phyloP scores from a whole-genome alignment of 1,284 basidiomycete species.

The Rhizoctonia solani region DNA sequence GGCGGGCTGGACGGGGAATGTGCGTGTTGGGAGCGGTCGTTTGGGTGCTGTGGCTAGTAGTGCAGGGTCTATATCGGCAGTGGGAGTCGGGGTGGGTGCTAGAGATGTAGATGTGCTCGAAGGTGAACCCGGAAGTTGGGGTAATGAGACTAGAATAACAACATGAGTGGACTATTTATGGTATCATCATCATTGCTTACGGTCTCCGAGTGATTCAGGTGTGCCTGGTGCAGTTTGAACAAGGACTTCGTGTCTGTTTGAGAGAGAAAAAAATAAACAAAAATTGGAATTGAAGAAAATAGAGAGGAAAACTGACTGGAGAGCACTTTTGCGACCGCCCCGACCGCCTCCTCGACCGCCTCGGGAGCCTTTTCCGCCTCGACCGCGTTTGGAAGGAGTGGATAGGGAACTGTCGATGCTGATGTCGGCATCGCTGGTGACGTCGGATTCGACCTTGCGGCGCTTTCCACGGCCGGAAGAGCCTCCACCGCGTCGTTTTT shows the following conservation, averaged over 20 bases:
- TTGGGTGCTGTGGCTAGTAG: conserved; percentile 18
- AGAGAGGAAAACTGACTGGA: conserved; percentile 15
- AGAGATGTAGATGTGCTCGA: conserved; percentile 24
- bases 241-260: conserved; percentile 14
- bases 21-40: conserved; percentile 26
- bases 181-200: no score
- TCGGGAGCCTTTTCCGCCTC: conserved; percentile 21
- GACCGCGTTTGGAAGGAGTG: conserved; percentile 16
- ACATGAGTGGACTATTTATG: no score
- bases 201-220: conserved; percentile 28
- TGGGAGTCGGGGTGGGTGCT: conserved; percentile 11
- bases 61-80: conserved; percentile 20
- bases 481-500: conserved; percentile 21
- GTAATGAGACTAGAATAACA: conserved; percentile 18
- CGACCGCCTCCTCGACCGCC: conserved; percentile 15
- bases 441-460: conserved; percentile 22
- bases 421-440: not conserved
- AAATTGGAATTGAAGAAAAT: no score
- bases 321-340: conserved; percentile 20
- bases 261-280: not conserved
- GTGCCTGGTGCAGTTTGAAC: conserved; percentile 28
- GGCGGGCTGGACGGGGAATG: conserved; percentile 24
- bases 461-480: conserved; percentile 11
- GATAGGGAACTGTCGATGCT: not conserved
- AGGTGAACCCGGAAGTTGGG: conserved; percentile 14